Base-by-base conservation (phyloP, 192 early-diverging fungal genomes). In the Kappamyces sp. region DNA sequence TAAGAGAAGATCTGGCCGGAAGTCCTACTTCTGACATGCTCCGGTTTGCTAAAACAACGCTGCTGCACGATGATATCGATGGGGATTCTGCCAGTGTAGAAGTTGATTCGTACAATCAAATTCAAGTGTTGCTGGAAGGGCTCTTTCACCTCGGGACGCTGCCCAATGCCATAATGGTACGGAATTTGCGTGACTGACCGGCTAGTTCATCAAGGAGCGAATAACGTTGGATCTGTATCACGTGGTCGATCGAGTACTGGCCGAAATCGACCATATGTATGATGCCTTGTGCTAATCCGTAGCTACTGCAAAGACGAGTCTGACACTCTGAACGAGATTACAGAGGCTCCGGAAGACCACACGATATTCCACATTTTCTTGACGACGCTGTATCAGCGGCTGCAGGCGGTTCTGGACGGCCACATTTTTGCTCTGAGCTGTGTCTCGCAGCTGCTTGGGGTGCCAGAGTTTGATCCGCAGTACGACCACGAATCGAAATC, bases 51-150 rank as follows among this genome's bases (percentile, higher is more conserved):
- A 22, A 22, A 22, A 22, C 22, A 22, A 22, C 22, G 22, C 22
- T 22, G 22, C 22, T 22, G 22, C 22, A 22, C 22, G 22, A 22
- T 22, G 22, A 22, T 22, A 22, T 11, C 0, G 14, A 43, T 14
- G 14, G 9, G 14, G 42, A 43, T 43, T 14, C 42, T 43, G 42
- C 14, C 9, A 14, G 14, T 42, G 4, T 8, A 3, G 81, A 84
- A 59, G 43, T 54, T 29, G 77, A 84, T 52, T 82, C 78, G 7
- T 75, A 66, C 55, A 54, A 69, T 12, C 77, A 72, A 64, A 84
- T 81, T 40, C 48, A 59, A 37, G 45, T 51, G 15, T 53, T 82
- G 12, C 3, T 84, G 11, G 76, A 82, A 51, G 54, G 62, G 29
- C 59, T 82, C 1, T 35, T 51, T 12, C 45, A 71, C 12, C 57